Evolutionary conservation across 441 rosid species (phyloP), one percentile per base, ranked within the genome.

Genomic region (Theobroma grandiflorum): DNA sequence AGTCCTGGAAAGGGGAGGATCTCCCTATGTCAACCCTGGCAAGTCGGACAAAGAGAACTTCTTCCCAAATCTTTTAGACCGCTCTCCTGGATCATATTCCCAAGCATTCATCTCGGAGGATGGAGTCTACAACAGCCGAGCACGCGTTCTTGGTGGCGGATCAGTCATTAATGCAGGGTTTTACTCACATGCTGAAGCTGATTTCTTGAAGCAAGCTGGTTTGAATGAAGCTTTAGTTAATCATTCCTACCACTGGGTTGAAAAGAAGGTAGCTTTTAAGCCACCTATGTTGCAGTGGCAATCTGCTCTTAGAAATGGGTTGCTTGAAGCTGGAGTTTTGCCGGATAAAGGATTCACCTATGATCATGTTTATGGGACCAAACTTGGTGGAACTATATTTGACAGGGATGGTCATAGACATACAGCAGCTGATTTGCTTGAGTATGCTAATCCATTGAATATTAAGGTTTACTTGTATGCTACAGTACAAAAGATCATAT

Each of bases 121-220:
- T 58, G 94, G 91, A 0, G 94, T 89, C 31, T 82, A 79, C 84
- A 91, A 91, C 80, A 50, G 89, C 52, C 88, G 94, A 26, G 90
- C 91, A 0, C 88, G 93, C 4, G 93, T 91, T 26, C 89, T 91
- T 0, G 93, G 94, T 0, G 94, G 94, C 8, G 93, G 94, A 8
- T 85, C 90, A 14, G 91, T 88, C 38, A 42, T 91, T 38, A 91
- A 91, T 61, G 94, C 90, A 0, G 93, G 93, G 16, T 91, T 91
- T 78, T 91, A 89, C 82, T 75, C 93, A 6, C 88, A 87, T 8
- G 91, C 94, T 22, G 81, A 83, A 42, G 53, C 40, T 9, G 78
- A 79, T n/a, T 87, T 79, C 42, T 87, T 85, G 52, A 79, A 47
- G 66, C 81, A 83, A 74, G 85, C 53, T 0, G 89, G 85, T 53